Percentiles rank a stretch among this genome's conserved stretches.
Evolutionary conservation across 345 rosid genomes (phyloP).

Genomic region (Hypericum perforatum): DNA sequence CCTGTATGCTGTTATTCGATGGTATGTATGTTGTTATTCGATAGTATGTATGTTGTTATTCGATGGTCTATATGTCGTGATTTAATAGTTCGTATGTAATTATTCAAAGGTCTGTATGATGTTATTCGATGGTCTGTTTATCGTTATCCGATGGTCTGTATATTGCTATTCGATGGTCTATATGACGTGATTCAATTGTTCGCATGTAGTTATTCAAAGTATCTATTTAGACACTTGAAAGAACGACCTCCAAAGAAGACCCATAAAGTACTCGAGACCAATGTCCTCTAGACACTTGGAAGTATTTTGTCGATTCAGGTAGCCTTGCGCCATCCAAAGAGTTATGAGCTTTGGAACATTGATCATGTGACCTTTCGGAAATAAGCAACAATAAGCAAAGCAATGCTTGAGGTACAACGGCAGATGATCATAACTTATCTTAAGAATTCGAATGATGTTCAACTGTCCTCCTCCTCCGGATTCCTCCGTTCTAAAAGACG

Average conservation of each 20-base stretch:
- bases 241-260: slow-evolving; percentile 21
- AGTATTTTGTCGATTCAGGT: neutral
- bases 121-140: too few species aligned
- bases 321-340: slow-evolving; percentile 20
- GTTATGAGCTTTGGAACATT: neutral
- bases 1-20: too few species aligned
- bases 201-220: too few species aligned
- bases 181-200: too few species aligned
- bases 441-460: slow-evolving; percentile 8
- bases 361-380: slow-evolving; percentile 12
- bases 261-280: slow-evolving; percentile 12
- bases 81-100: too few species aligned
- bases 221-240: too few species aligned
- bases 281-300: slow-evolving; percentile 9
- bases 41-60: too few species aligned
- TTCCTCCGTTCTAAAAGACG: slow-evolving; percentile 12
- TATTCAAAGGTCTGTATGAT: too few species aligned
- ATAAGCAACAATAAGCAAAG: slow-evolving; percentile 15
- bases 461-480: slow-evolving; percentile 11
- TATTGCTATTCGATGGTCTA: too few species aligned
- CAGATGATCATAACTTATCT: slow-evolving; percentile 10
- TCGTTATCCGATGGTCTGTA: too few species aligned
- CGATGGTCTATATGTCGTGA: too few species aligned
- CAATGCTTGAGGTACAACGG: slow-evolving; percentile 3
- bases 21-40: too few species aligned